Base-by-base conservation (phyloP, 768 basidiomycete species). In the Pleurotus citrinopileatus region DNA sequence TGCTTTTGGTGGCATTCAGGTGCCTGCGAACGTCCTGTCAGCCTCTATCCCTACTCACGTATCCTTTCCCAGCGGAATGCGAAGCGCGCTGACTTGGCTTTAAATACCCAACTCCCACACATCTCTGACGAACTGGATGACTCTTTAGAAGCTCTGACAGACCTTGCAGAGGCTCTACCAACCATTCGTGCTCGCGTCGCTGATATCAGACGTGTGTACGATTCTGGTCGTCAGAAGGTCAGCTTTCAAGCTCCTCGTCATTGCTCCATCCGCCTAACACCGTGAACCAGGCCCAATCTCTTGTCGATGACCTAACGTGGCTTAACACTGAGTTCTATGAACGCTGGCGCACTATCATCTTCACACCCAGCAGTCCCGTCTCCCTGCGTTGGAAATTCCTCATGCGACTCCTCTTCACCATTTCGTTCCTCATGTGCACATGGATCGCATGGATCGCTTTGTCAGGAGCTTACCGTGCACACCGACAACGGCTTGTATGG, bases 281-380 rank as follows among this genome's bases (percentile, higher is more conserved):
- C 27, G 26, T 44, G 47, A 37, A 54, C 15, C 58, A 91, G 89
- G 89, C 89, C 7, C 75, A 79, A 60, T 68, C 74, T 4, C 80
- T 91, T 15, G 81, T 84, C n/a, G 65, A 67, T 2, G 84, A 84
- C 52, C 71, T 91, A 40, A 75, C 75, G 51, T 91, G 89, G 89
- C 74, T 90, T 20, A 89, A 91, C 64, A 90, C 85, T 0, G 84
- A 87, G 44, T 84, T 88, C 65, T 86, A 87, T 54, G 83, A 86
- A 64, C 85, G 89, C 10, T 87, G 86, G 81, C 79, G 87, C 38
- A 67, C 77, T 20, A 86, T 83, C 69, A 83, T 91, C 61, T 91
- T 91, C 73, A 86, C 87, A 0, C 74, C 83, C 2, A 75, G 76
- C 2, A 83, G 84, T 44, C 89, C 89, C 1, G 88, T 90, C 19